These are phyloP conservation scores for Trichophyton benhamiae DNA, from an alignment of 2,329 filamentous ascomycete genomes.

Conservation along the genomic window DNA sequence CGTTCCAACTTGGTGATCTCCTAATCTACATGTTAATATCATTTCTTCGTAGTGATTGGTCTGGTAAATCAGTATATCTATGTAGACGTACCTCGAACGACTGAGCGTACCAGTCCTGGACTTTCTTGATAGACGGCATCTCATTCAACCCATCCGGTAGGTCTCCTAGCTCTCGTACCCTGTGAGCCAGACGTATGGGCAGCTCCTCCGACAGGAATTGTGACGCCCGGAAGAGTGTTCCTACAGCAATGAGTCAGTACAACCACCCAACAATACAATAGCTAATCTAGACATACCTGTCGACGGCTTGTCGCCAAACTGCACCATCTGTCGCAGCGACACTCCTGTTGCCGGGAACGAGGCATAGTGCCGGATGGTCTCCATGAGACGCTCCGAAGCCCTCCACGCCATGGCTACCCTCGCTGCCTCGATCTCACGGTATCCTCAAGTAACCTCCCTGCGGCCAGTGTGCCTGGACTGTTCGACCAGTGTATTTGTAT, in stretches of 20 bases:
- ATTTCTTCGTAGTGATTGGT: too few species aligned
- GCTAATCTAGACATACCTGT: slow-evolving; percentile 50
- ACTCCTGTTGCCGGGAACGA: slow-evolving; percentile 93
- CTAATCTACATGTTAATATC: slow-evolving; percentile 24
- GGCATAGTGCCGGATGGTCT: slow-evolving; percentile 93
- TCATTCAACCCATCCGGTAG: slow-evolving; percentile 92
- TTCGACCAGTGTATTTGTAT: too few species aligned
- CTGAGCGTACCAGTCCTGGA: slow-evolving; percentile 97
- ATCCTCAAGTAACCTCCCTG: not conserved
- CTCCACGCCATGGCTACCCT: slow-evolving; percentile 48
- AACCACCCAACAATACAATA: not conserved
- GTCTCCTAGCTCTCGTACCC: slow-evolving; percentile 84
- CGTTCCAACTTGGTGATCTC: slow-evolving; percentile 82
- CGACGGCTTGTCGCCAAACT: slow-evolving; percentile 90
- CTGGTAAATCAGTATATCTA: too few species aligned
- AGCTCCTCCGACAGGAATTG: slow-evolving; percentile 98
- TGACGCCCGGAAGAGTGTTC: slow-evolving; percentile 90
- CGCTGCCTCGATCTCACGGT: not conserved
- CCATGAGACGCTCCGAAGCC: slow-evolving; percentile 79
- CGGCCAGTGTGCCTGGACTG: not conserved
- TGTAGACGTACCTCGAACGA: slow-evolving; percentile 73
- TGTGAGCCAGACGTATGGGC: slow-evolving; percentile 88
- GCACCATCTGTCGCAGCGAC: slow-evolving; percentile 96
- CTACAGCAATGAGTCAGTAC: slow-evolving; percentile 34
- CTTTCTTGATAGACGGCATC: slow-evolving; percentile 91